Conservation (phyloP, 805 yeast species). For the Pichia ethanolica region DNA sequence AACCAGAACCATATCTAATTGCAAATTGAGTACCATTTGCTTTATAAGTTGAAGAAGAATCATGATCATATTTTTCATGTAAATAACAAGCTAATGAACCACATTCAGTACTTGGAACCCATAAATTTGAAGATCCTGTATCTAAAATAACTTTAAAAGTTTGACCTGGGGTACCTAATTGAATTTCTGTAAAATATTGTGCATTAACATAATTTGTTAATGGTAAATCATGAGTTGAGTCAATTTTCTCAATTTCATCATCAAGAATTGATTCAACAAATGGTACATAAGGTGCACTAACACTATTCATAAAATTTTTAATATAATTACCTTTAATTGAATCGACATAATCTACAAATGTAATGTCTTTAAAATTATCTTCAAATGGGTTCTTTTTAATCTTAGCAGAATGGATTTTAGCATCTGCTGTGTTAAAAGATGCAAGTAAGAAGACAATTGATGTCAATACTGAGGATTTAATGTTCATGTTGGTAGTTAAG, state of each 20-base stretch:
- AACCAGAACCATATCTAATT: conserved; percentile 89
- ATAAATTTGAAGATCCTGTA: conserved; percentile 93
- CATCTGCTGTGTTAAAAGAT: conserved; percentile 26
- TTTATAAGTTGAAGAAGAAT: conserved; percentile 72
- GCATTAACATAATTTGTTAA: conserved; percentile 92
- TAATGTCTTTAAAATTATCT: conserved; percentile 38
- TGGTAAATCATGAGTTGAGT: conserved; percentile 63
- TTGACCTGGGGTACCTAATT: conserved; percentile 91
- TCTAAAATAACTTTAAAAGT: conserved; percentile 88
- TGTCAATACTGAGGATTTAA: conserved; percentile 28
- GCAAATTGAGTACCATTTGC: conserved; percentile 81
- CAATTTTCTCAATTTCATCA: conserved; percentile 20
- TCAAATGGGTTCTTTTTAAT: conserved; percentile 41
- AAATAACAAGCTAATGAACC: conserved; percentile 91
- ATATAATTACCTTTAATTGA: conserved; percentile 44
- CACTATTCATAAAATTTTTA: conserved; percentile 13
- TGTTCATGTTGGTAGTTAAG: background rate
- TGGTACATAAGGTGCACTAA: conserved; percentile 34
- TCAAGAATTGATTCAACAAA: conserved; percentile 25
- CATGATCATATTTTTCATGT: conserved; percentile 86
- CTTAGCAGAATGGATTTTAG: conserved; percentile 40
- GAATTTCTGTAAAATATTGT: conserved; percentile 89
- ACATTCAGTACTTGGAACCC: conserved; percentile 92
- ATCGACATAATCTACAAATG: conserved; percentile 40
- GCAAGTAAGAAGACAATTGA: conserved; percentile 23